Conservation (phyloP, 768 basidiomycete genomes). For the Floccularia luteovirens region DNA sequence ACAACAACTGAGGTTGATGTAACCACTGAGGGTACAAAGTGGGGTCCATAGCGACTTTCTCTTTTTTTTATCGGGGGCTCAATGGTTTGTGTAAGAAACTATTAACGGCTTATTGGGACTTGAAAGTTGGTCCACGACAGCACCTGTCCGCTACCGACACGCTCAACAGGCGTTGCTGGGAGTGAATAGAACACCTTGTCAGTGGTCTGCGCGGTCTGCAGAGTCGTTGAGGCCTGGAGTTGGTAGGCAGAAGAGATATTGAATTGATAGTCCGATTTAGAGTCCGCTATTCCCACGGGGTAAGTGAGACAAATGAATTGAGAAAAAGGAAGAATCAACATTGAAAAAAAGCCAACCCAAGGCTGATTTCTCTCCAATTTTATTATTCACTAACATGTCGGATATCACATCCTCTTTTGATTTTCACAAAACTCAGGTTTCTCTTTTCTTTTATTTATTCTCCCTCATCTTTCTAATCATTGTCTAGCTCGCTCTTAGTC, state of each 20-base stretch:
- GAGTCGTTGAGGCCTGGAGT: constrained; percentile 10
- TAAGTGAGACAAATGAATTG: constrained; percentile 23
- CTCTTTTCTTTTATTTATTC: not conserved
- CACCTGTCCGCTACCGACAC: constrained; percentile 15
- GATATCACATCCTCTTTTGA: constrained; percentile 8
- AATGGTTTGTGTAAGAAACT: constrained; percentile 18
- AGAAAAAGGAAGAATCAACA: constrained; percentile 14
- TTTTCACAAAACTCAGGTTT: constrained; percentile 5
- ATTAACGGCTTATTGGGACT: constrained; percentile 20
- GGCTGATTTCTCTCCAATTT: constrained; percentile 11
- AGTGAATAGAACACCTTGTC: constrained; percentile 13
- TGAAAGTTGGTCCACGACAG: constrained; percentile 12
- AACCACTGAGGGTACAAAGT: constrained; percentile 41
- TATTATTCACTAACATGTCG: constrained; percentile 15
- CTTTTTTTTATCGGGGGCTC: constrained; percentile 22
- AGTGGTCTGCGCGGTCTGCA: constrained; percentile 19
- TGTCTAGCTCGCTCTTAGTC: constrained; percentile 44
- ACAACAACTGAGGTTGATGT: constrained; percentile 24
- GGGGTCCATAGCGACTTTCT: constrained; percentile 31
- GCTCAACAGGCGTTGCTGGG: constrained; percentile 16
- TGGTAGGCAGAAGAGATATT: constrained; percentile 10
- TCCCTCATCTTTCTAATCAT: constrained; percentile 5
- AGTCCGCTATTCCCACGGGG: constrained; percentile 23
- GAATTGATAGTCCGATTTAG: constrained; percentile 22
- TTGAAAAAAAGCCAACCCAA: constrained; percentile 9